phyloP scores from a whole-genome alignment of 768 basidiomycete species.

The Psilocybe subaeruginosa region DNA sequence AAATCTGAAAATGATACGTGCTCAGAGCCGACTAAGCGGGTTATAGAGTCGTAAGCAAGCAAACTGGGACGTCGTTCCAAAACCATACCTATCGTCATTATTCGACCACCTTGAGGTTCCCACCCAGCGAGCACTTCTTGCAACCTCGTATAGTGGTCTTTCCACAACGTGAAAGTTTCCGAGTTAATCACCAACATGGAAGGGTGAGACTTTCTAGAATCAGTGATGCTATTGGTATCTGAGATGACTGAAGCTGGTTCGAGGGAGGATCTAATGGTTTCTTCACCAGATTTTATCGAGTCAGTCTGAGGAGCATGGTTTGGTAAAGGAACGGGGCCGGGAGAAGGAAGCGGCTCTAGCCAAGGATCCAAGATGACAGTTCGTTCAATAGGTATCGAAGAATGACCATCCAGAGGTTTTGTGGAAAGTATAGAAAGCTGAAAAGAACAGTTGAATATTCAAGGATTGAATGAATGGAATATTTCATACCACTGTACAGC shows the following conservation, averaged over 20 bases:
- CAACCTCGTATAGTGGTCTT: constrained; percentile 67
- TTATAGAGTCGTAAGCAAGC: background rate
- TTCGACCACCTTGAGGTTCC: constrained; percentile 44
- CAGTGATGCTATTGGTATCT: background rate
- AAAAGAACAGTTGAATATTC: constrained; percentile 1
- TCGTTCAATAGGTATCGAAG: constrained; percentile 54
- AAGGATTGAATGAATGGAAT: background rate
- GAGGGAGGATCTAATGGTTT: constrained; percentile 5
- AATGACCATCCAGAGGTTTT: constrained; percentile 41
- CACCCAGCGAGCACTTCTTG: constrained; percentile 56
- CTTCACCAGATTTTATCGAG: background rate
- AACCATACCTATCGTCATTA: constrained; percentile 52
- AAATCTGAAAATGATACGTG: constrained; percentile 55
- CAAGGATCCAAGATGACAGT: constrained; percentile 81
- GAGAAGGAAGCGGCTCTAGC: constrained; percentile 74
- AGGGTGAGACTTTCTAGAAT: constrained; percentile 24
- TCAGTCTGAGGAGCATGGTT: background rate
- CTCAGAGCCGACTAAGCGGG: constrained; percentile 39
- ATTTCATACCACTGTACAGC: constrained; percentile 44
- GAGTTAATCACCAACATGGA: constrained; percentile 73
- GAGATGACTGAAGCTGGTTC: background rate
- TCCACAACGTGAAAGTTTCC: constrained; percentile 80
- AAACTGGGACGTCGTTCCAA: background rate
- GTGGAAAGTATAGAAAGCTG: constrained; percentile 64
- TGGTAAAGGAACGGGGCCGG: constrained; percentile 46